Evolutionary conservation across 495 filamentous ascomycete genomes (phyloP).

Genomic region (Mytilinidion resinicola): DNA sequence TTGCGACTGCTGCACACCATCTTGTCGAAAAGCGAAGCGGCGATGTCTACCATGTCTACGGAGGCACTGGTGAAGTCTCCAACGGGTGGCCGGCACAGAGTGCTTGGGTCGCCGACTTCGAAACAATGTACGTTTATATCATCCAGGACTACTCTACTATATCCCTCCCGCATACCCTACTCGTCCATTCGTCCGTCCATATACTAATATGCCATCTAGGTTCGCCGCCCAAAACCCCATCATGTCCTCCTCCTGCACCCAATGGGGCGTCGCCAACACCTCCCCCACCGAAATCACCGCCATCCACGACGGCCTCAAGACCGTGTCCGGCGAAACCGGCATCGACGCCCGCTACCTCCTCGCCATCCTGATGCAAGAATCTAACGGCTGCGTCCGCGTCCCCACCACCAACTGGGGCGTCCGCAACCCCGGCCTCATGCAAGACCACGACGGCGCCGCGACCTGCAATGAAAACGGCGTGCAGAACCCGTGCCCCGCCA

Average conservation of each 20-base stretch:
- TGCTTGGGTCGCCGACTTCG: constrained; percentile 25
- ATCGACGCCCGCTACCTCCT: constrained; percentile 42
- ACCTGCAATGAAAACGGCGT: constrained; percentile 41
- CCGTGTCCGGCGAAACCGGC: constrained; percentile 35
- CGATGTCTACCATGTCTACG: constrained; percentile 15
- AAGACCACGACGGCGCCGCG: constrained; percentile 42
- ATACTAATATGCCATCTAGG: not conserved
- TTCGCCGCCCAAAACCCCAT: constrained; percentile 34
- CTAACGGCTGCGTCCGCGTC: constrained; percentile 48
- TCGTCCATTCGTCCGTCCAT: not conserved
- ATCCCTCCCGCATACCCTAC: not conserved
- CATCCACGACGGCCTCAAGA: constrained; percentile 69
- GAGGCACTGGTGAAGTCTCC: constrained; percentile 20
- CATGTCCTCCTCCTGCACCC: constrained; percentile 41
- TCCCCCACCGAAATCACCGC: constrained; percentile 78
- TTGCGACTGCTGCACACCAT: constrained; percentile 10
- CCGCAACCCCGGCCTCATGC: constrained; percentile 42
- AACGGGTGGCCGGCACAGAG: constrained; percentile 27
- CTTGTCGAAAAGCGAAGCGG: constrained; percentile 9
- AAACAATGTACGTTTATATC: constrained; percentile 21
- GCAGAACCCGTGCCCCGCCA: constrained; percentile 43
- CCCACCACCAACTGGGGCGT: constrained; percentile 37
- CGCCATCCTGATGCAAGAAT: constrained; percentile 52
- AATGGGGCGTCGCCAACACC: constrained; percentile 39
- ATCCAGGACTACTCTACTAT: not conserved